A percentile compares a stretch with the other conserved stretches of the same genome.
Conservation (phyloP, 2,329 filamentous ascomycete species). For the Monosporascus sp. region DNA sequence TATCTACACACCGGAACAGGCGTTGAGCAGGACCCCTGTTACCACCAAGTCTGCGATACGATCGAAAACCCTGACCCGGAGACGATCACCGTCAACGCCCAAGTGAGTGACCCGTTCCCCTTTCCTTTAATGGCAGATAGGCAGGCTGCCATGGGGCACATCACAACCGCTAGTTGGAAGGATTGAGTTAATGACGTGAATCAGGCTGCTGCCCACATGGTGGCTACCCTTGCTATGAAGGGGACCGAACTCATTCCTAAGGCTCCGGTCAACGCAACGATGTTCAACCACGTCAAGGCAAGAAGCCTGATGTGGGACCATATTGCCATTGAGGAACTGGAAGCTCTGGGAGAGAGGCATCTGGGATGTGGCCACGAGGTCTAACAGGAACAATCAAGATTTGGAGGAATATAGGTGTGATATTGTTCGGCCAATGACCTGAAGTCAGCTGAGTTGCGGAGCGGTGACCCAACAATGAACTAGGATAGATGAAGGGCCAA, state of each 20-base stretch:
- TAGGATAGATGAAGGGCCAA: too few relatives aligned
- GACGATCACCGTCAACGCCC: conserved; percentile 27
- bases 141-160: neutral
- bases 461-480: too few relatives aligned
- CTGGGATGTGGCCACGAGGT: neutral
- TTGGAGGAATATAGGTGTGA: too few relatives aligned
- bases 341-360: neutral
- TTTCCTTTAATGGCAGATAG: neutral
- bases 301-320: neutral
- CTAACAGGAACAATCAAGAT: neutral
- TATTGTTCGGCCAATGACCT: too few relatives aligned
- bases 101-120: conserved; percentile 6
- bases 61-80: conserved; percentile 27
- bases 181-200: neutral
- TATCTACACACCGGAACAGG: conserved; percentile 42
- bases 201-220: conserved; percentile 26
- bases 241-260: conserved; percentile 28
- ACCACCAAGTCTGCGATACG: conserved; percentile 30
- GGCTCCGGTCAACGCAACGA: conserved; percentile 17
- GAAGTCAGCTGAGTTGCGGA: too few relatives aligned
- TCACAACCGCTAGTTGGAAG: neutral
- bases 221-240: conserved; percentile 24
- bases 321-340: neutral
- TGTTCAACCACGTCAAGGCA: neutral
- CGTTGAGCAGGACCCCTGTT: conserved; percentile 36